Evolutionary conservation across 2,329 filamentous ascomycete genomes (phyloP).

Genomic region (Samsoniella hepiali): DNA sequence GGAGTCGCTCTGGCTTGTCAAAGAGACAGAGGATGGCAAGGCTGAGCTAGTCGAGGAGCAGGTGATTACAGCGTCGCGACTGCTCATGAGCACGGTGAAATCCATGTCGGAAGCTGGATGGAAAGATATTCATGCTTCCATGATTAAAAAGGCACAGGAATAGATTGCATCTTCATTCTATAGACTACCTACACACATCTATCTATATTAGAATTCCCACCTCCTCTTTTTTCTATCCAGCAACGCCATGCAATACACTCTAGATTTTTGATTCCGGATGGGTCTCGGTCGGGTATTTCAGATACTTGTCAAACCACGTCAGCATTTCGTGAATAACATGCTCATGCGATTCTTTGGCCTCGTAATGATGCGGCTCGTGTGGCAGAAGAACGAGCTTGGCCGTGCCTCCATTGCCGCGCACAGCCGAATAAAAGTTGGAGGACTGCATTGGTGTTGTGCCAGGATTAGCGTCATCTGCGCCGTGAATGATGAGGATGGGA

Average conservation of each 20-base stretch:
- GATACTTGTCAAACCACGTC: conserved; percentile 13
- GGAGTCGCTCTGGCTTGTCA: conserved; percentile 50
- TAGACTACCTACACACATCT: not conserved
- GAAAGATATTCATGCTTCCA: conserved; percentile 48
- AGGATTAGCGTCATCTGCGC: conserved; percentile 12
- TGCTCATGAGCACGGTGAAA: conserved; percentile 49
- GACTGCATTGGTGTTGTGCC: conserved; percentile 15
- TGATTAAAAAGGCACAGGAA: conserved; percentile 38
- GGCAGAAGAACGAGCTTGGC: conserved; percentile 13
- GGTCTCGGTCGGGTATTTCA: not conserved
- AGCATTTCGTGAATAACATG: conserved; percentile 11
- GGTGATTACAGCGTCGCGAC: conserved; percentile 47
- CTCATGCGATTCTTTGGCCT: conserved; percentile 11
- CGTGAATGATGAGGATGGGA: conserved; percentile 9
- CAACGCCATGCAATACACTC: conserved; percentile 6
- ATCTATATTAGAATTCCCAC: not conserved
- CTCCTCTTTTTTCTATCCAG: not conserved
- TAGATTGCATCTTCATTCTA: conserved; percentile 20
- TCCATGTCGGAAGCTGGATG: conserved; percentile 50
- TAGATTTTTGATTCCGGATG: conserved; percentile 8
- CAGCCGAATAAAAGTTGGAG: conserved; percentile 7
- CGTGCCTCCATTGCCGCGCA: conserved; percentile 14
- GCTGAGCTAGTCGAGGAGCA: conserved; percentile 49
- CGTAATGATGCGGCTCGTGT: conserved; percentile 14
- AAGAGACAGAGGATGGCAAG: conserved; percentile 30